Evolutionary conservation across 352 stramenopile genomes (phyloP).

Genomic region (Blastocystis sp.): DNA sequence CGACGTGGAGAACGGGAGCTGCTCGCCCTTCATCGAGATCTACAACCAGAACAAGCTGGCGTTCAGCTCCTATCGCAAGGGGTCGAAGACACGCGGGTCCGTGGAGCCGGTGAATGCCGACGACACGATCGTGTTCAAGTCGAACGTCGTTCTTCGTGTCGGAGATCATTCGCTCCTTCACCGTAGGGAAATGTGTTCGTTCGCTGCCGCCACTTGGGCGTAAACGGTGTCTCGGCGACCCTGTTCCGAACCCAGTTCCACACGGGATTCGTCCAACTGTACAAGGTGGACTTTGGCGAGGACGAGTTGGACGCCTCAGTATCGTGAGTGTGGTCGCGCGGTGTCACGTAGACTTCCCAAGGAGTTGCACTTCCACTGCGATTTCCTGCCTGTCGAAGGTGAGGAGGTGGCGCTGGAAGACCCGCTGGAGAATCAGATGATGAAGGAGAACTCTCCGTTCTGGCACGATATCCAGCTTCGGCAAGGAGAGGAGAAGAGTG

Average conservation of each 20-base stretch:
- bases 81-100: neutral
- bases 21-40: slow-evolving; percentile 13
- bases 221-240: neutral
- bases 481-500: neutral
- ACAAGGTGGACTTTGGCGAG: neutral
- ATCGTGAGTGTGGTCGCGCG: neutral
- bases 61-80: neutral
- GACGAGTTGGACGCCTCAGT: neutral
- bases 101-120: neutral
- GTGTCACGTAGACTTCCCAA: neutral
- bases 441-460: neutral
- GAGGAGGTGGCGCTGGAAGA: neutral
- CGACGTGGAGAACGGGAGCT: neutral
- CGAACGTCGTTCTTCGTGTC: neutral
- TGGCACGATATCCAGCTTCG: neutral
- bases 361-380: neutral
- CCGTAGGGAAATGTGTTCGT: slow-evolving; percentile 15
- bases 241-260: slow-evolving; percentile 18
- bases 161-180: neutral
- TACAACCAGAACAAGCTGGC: neutral
- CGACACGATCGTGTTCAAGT: slow-evolving; percentile 29
- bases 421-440: neutral
- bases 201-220: neutral
- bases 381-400: neutral
- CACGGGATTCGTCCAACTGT: slow-evolving; percentile 35